Evolutionary conservation across 2,329 filamentous ascomycete genomes (phyloP).

Genomic region (Colletotrichum falcatum): DNA sequence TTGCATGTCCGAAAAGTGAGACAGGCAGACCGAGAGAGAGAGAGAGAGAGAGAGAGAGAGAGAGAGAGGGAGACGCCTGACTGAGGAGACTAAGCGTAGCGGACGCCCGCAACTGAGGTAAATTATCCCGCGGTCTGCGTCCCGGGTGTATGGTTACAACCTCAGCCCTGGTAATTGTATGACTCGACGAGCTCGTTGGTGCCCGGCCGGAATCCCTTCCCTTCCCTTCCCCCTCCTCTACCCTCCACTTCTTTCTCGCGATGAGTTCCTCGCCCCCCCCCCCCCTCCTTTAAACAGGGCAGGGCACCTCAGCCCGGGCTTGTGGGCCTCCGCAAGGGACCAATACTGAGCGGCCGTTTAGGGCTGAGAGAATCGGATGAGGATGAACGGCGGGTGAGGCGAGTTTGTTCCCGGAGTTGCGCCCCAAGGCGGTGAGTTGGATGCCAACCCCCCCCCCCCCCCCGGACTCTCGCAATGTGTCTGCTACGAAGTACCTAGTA

Average conservation of each 20-base stretch:
- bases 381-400: neutral
- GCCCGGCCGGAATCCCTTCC: neutral
- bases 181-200: constrained; percentile 18
- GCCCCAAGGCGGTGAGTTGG: neutral
- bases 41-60: neutral
- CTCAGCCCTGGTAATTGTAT: neutral
- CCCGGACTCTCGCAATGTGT: too few relatives aligned
- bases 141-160: constrained; percentile 5
- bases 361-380: constrained; percentile 1
- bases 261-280: neutral
- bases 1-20: neutral
- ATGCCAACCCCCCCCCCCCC: too few relatives aligned
- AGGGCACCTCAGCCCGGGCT: neutral
- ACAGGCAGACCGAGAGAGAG: too few relatives aligned
- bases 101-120: constrained; percentile 4
- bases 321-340: neutral
- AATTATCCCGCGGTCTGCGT: neutral
- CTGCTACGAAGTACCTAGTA: too few relatives aligned
- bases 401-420: neutral
- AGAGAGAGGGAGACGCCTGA: neutral
- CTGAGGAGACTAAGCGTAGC: neutral
- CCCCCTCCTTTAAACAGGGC: neutral
- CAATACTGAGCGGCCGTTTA: neutral
- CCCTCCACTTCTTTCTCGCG: neutral
- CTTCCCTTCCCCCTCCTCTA: neutral